These are phyloP conservation scores for barley (Hordeum vulgare) DNA, from an alignment of 176 grass and related monocot genomes.

Conservation along the genomic window DNA sequence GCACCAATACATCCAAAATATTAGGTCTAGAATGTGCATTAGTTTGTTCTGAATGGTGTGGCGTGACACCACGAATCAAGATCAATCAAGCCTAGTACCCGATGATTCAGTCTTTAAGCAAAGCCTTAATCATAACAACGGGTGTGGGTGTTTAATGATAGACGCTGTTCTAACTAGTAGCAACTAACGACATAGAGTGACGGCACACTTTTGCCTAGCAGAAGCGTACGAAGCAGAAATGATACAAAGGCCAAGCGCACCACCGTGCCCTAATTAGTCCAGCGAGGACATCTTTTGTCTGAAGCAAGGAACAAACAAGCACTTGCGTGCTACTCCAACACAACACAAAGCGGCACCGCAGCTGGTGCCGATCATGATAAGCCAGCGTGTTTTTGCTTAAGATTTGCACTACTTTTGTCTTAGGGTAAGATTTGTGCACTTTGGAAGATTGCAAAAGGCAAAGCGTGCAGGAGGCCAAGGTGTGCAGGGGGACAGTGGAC, in stretches of 20 bases:
- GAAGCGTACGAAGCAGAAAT: slow-evolving; percentile 1
- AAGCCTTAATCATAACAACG: slow-evolving; percentile 31
- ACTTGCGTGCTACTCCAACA: background rate
- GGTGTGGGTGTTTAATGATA: slow-evolving; percentile 26
- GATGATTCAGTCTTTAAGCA: slow-evolving; percentile 26
- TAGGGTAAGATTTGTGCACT: too few species aligned
- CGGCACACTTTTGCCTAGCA: slow-evolving; percentile 9
- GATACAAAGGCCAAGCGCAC: background rate
- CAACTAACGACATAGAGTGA: background rate
- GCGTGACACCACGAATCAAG: background rate
- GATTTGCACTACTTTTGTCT: too few species aligned
- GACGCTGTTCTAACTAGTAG: slow-evolving; percentile 10
- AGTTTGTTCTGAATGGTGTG: background rate
- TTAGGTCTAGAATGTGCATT: background rate
- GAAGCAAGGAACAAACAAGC: slow-evolving; percentile 34
- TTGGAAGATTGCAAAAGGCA: slow-evolving; percentile 17
- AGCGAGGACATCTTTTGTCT: slow-evolving; percentile 17
- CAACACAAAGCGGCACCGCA: background rate
- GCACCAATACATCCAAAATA: too few species aligned
- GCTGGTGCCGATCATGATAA: slow-evolving; percentile 23
- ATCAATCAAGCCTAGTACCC: slow-evolving; percentile 2
- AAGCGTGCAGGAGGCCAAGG: too few species aligned
- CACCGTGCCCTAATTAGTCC: slow-evolving; percentile 1
- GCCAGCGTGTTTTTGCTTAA: background rate
- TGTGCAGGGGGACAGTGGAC: too few species aligned